Conservation (phyloP, 495 filamentous ascomycete species). For the Daldinia bambusicola region DNA sequence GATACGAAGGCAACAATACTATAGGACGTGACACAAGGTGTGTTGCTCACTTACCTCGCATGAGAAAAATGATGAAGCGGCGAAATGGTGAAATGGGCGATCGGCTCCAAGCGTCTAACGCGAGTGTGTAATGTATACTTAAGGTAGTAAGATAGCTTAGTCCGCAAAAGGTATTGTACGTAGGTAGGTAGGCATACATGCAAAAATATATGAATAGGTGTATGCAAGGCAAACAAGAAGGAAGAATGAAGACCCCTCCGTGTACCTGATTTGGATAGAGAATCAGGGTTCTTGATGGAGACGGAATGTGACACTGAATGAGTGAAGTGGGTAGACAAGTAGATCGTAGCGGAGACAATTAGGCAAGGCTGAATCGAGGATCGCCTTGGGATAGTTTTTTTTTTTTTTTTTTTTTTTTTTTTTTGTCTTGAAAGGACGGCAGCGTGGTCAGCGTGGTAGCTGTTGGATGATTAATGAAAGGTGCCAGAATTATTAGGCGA, state of each 20-base stretch:
- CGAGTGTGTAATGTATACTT: too few relatives aligned
- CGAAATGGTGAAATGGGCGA: background rate
- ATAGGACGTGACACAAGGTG: background rate
- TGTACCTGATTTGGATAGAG: conserved; percentile 12
- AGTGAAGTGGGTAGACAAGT: conserved; percentile 1
- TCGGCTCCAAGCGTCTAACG: background rate
- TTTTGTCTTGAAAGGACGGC: conserved; percentile 27
- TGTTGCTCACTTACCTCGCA: background rate
- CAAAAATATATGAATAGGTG: background rate
- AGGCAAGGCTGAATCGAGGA: conserved; percentile 33
- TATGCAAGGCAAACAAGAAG: background rate
- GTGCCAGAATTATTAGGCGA: conserved; percentile 14
- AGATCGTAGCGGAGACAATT: conserved; percentile 8
- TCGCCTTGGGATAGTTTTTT: conserved; percentile 15
- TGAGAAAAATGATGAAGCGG: background rate
- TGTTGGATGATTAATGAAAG: conserved; percentile 26
- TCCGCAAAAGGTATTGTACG: background rate
- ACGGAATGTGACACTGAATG: conserved; percentile 24
- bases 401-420: too few relatives aligned
- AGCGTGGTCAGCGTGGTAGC: background rate
- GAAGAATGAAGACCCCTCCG: background rate
- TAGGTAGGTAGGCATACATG: background rate
- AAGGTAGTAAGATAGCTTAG: too few relatives aligned
- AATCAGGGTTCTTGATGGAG: conserved; percentile 22
- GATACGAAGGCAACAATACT: background rate